phyloP scores from a whole-genome alignment of 345 rosid genomes.

The Noccaea caerulescens region DNA sequence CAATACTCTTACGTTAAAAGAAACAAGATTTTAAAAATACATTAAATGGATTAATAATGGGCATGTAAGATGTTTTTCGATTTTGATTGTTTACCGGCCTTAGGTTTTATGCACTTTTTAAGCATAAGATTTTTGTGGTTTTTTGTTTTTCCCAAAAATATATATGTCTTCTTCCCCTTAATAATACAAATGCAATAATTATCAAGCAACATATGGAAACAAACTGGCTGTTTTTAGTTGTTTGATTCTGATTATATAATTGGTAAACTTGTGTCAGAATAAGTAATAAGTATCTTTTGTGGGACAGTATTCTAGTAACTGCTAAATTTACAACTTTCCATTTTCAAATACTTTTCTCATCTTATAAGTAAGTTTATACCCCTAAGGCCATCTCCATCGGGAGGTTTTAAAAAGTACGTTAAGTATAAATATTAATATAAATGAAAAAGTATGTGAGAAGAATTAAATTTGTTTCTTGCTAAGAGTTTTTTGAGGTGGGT shows the following conservation, averaged over 20 bases:
- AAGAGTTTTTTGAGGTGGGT: no score
- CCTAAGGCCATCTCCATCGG: no score
- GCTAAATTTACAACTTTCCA: not conserved
- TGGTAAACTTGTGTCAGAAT: not conserved
- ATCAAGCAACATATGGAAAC: slow-evolving; percentile 13
- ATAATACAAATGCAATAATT: slow-evolving; percentile 22
- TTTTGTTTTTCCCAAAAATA: not conserved
- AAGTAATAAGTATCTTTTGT: not conserved
- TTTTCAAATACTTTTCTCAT: not conserved
- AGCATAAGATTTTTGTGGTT: not conserved
- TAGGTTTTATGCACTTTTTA: not conserved
- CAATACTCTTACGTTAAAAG: no score
- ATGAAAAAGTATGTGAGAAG: no score
- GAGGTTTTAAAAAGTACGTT: no score
- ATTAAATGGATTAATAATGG: not conserved
- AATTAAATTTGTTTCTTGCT: no score
- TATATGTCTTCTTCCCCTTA: not conserved
- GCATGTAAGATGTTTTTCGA: not conserved
- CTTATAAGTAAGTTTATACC: not conserved
- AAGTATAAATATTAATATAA: no score
- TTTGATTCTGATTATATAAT: slow-evolving; percentile 18
- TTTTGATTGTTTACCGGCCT: not conserved
- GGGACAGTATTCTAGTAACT: not conserved
- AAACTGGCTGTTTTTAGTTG: slow-evolving; percentile 21
- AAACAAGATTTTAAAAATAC: no score